Conservation (phyloP, 371 early-diverging fungal genomes). For the Funneliformis caledonium region DNA sequence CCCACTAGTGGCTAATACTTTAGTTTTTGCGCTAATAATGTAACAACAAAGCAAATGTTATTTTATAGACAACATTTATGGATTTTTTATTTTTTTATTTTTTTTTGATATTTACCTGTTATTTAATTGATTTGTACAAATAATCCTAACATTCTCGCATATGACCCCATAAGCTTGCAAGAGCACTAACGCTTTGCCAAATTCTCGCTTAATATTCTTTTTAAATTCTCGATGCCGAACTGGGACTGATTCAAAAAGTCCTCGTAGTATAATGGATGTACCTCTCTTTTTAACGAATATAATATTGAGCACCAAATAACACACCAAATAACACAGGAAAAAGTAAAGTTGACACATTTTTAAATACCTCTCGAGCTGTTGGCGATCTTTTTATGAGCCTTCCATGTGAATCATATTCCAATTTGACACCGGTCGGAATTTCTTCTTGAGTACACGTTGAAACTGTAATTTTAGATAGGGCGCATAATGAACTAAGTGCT, state of each 20-base stretch:
- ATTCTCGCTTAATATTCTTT: conserved; percentile 81
- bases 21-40: conserved; percentile 40
- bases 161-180: conserved; percentile 90
- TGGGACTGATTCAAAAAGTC: conserved; percentile 87
- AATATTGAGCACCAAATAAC: not conserved
- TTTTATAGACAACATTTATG: not conserved
- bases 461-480: conserved; percentile 60
- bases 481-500: conserved; percentile 80
- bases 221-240: conserved; percentile 89
- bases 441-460: conserved; percentile 69
- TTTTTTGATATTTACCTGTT: conserved; percentile 58
- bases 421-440: conserved; percentile 68
- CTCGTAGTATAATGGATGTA: conserved; percentile 79
- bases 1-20: conserved; percentile 61
- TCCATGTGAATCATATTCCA: conserved; percentile 75
- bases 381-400: conserved; percentile 50
- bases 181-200: conserved; percentile 74
- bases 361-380: conserved; percentile 55
- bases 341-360: not conserved
- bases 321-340: not conserved
- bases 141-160: conserved; percentile 66
- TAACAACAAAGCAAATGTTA: not conserved
- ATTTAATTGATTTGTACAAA: conserved; percentile 64
- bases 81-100: not conserved
- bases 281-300: conserved; percentile 58